These are phyloP conservation scores for Taiwanofungus camphoratus DNA, from an alignment of 1,284 basidiomycete species.

Conservation along the genomic window DNA sequence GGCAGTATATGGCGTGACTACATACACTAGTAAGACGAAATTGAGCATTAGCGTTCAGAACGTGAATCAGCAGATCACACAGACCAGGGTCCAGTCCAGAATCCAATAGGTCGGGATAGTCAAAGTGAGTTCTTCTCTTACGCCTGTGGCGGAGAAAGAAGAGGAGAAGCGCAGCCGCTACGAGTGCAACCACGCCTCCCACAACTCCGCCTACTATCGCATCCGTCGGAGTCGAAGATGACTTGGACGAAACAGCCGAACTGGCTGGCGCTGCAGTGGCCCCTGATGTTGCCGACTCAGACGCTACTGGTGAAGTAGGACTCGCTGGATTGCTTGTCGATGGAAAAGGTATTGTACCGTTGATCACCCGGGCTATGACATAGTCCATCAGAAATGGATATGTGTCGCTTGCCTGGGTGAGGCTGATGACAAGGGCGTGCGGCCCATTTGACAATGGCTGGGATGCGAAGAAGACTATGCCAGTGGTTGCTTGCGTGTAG, in stretches of 20 bases:
- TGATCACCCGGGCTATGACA: not conserved
- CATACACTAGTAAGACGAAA: too few relatives aligned
- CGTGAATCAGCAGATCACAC: too few relatives aligned
- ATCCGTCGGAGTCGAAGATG: not conserved
- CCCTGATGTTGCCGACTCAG: not conserved
- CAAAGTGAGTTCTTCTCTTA: too few relatives aligned
- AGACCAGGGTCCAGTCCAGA: too few relatives aligned
- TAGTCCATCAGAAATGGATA: conserved; percentile 8
- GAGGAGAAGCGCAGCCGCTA: not conserved
- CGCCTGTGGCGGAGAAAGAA: not conserved
- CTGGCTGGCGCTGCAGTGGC: not conserved
- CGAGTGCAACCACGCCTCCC: conserved; percentile 2
- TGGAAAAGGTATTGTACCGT: too few relatives aligned
- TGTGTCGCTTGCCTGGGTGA: not conserved
- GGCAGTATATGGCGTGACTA: too few relatives aligned
- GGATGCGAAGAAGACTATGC: conserved; percentile 3
- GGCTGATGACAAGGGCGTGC: conserved; percentile 7
- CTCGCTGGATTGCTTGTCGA: too few relatives aligned
- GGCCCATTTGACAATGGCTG: not conserved
- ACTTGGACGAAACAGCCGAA: not conserved
- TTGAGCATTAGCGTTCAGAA: too few relatives aligned
- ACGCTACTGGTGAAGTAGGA: too few relatives aligned
- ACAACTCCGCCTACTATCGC: conserved; percentile 6
- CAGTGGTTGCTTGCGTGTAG: too few relatives aligned
- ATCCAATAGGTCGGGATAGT: too few relatives aligned